These are phyloP conservation scores for Bipolaris victoriae DNA, from an alignment of 2,329 filamentous ascomycete species.

Conservation along the genomic window DNA sequence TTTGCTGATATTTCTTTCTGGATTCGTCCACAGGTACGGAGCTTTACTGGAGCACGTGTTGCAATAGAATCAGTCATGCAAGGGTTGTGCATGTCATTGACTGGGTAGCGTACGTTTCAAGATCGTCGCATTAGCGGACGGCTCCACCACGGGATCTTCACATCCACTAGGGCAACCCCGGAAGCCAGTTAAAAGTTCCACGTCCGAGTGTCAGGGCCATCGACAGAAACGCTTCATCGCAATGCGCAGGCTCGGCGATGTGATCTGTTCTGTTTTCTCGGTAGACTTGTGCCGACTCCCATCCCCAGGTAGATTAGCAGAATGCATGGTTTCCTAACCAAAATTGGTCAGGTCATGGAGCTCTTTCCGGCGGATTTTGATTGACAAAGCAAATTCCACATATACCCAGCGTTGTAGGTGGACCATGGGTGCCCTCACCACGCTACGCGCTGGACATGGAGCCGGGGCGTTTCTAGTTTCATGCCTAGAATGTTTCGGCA, in stretches of 20 bases:
- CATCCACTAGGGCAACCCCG: constrained; percentile 8
- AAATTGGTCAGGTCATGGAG: background rate
- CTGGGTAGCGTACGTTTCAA: constrained; percentile 13
- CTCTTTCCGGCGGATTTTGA: too few relatives aligned
- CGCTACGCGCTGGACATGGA: constrained; percentile 2
- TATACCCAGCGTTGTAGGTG: too few relatives aligned
- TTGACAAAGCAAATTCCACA: background rate
- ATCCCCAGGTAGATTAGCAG: background rate
- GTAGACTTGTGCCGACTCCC: background rate
- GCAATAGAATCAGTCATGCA: background rate
- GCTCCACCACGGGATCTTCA: constrained; percentile 11
- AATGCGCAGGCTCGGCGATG: background rate
- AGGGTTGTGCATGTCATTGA: constrained; percentile 3
- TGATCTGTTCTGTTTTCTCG: background rate
- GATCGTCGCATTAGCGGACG: constrained; percentile 15
- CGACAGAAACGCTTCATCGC: background rate
- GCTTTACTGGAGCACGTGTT: background rate
- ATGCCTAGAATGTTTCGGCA: constrained; percentile 37
- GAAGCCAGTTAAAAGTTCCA: background rate
- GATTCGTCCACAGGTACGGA: background rate
- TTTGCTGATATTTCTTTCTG: background rate
- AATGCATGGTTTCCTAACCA: background rate
- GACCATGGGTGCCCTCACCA: background rate
- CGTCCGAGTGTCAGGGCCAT: background rate
- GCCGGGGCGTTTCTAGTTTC: constrained; percentile 19